Base-by-base conservation (phyloP, 2,329 filamentous ascomycete genomes). In the Leptodontidium sp. region DNA sequence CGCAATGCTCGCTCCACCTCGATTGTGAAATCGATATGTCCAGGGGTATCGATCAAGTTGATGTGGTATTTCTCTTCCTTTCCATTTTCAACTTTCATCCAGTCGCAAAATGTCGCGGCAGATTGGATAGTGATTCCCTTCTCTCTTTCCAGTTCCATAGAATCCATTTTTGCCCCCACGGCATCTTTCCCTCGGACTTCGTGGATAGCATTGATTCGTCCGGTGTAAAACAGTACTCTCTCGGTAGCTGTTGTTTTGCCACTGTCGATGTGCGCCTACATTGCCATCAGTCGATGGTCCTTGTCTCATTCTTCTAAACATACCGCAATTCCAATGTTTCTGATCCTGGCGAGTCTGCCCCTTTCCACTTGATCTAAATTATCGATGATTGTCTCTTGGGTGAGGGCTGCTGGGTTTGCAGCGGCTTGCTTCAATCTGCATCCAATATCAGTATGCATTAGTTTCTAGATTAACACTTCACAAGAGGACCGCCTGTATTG, bases 61-160 rank as follows among this genome's bases (percentile, higher is more conserved):
- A 99, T 90, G 81, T 99, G 95, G 82, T 97, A 99, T 75, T 90
- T 93, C 81, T 97, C 90, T 64, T 98, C 93, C 78, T 92, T 88
- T 74, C 92, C 92, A 72, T 95, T 83, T 76, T 93, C 90, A 81
- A 88, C 90, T 85, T 97, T 98, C 74, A 91, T 84, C 96, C 96
- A 99, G 82, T 99, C 94, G 81, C 93, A 97, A 81, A 97, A 99
- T 0, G 96, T 99, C 29, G 96, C 96, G 12, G 96, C 96, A 75
- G 95, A 98, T 81, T 99, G 95, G 78, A 99, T 99, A 68, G 96
- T 99, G 80, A 99, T 99, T 77, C 96, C 96, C 85, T 98, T 97
- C 81, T 98, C 96, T 81, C 96, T 88, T 83, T 99, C 96, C 75
- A 99, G 86, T 76, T 99, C 96, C 96, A 99, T 99, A 32, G 94